A percentile compares a stretch with the other conserved stretches of the same genome.
phyloP scores from a whole-genome alignment of 495 filamentous ascomycete genomes.

The Neurospora intermedia region DNA sequence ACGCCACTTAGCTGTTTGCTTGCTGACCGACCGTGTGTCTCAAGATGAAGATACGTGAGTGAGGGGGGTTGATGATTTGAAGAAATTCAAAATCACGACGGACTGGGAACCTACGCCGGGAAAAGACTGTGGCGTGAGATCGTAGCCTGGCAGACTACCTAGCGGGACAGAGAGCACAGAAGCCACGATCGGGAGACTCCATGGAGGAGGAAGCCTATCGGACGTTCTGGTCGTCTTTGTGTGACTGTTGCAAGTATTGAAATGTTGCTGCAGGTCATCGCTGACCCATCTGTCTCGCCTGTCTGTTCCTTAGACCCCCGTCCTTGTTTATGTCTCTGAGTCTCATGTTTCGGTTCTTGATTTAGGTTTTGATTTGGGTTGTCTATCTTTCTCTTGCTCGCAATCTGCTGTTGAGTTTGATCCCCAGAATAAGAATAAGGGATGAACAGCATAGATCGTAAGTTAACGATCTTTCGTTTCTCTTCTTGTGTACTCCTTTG shows the following conservation, averaged over 20 bases:
- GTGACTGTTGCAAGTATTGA: neutral
- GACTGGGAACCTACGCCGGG: neutral
- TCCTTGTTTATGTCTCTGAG: neutral
- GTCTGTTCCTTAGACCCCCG: neutral
- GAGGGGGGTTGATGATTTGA: neutral
- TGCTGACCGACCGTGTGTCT: neutral
- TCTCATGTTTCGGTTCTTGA: neutral
- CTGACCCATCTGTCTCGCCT: neutral
- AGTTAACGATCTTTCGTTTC: neutral
- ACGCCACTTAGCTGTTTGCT: neutral
- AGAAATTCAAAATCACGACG: neutral
- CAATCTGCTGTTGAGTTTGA: neutral
- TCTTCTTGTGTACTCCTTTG: neutral
- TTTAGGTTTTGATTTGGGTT: neutral
- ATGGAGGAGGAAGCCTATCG: neutral
- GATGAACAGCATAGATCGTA: neutral
- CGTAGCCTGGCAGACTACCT: neutral
- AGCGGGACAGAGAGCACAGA: constrained; percentile 1
- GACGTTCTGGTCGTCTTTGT: neutral
- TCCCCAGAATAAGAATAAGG: neutral
- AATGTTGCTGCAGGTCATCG: neutral
- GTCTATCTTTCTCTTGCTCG: neutral
- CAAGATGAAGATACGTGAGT: neutral
- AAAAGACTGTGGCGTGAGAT: neutral
- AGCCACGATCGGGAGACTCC: constrained; percentile 3